Percentiles rank a stretch among this genome's conserved stretches.
Evolutionary conservation across 192 early-diverging fungal species (phyloP).

Genomic region (Geranomyces michiganensis): DNA sequence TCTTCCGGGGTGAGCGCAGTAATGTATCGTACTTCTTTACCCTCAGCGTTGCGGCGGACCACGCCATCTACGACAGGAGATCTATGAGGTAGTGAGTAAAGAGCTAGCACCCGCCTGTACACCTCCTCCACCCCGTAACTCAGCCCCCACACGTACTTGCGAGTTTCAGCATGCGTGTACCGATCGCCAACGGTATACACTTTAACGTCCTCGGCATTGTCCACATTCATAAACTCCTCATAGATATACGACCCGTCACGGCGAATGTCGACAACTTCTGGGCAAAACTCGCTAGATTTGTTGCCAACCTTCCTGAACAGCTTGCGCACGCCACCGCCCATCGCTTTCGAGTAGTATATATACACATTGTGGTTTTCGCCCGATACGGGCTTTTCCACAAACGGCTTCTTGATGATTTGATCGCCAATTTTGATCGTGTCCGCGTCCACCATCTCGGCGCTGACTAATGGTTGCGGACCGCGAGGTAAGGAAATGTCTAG

Average conservation of each 20-base stretch:
- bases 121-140: background rate
- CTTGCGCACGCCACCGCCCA: constrained; percentile 69
- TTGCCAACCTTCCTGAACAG: constrained; percentile 74
- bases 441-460: constrained; percentile 32
- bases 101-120: background rate
- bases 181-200: constrained; percentile 89
- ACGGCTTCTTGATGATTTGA: constrained; percentile 80
- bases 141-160: constrained; percentile 63
- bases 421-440: constrained; percentile 75
- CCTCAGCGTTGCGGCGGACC: constrained; percentile 93
- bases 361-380: constrained; percentile 97
- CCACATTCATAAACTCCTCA: constrained; percentile 92
- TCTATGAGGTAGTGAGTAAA: constrained; percentile 34
- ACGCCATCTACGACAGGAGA: constrained; percentile 95
- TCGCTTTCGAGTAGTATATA: constrained; percentile 83
- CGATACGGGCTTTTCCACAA: constrained; percentile 96
- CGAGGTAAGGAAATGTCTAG: constrained; percentile 35
- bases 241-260: constrained; percentile 86
- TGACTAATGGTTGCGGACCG: constrained; percentile 9
- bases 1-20: constrained; percentile 80
- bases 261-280: constrained; percentile 67
- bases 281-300: constrained; percentile 90
- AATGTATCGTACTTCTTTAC: constrained; percentile 95
- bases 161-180: constrained; percentile 94
- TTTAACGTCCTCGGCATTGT: constrained; percentile 97